Evolutionary conservation across 345 rosid species (phyloP).

Genomic region (Triadica sebifera): DNA sequence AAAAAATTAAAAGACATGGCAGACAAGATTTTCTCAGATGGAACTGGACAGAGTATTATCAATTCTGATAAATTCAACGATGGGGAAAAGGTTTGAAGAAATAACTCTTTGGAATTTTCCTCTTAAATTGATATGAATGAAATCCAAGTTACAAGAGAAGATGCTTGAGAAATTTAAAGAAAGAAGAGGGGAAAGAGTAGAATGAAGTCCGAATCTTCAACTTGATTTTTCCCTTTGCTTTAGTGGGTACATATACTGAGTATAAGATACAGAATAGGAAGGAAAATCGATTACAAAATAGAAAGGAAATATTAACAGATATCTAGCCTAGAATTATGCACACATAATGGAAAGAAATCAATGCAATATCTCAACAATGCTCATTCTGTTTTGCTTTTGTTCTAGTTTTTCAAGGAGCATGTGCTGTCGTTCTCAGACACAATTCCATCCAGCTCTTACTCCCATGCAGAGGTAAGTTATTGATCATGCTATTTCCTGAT

Average conservation of each 20-base stretch:
- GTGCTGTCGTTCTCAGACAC: constrained; percentile 25
- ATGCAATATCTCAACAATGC: too few species aligned
- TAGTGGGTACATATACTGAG: too few species aligned
- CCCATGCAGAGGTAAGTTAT: constrained; percentile 31
- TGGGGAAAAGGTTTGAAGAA: constrained; percentile 29
- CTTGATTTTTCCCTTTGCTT: too few species aligned
- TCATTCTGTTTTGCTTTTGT: constrained; percentile 4
- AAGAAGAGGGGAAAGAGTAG: too few species aligned
- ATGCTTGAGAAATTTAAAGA: too few species aligned
- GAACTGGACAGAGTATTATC: constrained; percentile 7
- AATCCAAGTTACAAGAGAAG: background rate
- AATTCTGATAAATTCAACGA: constrained; percentile 13
- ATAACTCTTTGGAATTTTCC: background rate
- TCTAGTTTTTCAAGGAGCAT: constrained; percentile 24
- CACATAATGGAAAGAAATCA: too few species aligned
- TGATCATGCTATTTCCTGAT: background rate
- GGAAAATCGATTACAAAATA: too few species aligned
- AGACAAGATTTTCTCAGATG: constrained; percentile 26
- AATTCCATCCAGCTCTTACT: constrained; percentile 35
- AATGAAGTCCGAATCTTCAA: too few species aligned
- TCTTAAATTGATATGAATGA: background rate
- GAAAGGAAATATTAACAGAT: too few species aligned
- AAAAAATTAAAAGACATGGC: constrained; percentile 30
- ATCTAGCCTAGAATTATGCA: too few species aligned
- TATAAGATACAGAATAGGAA: too few species aligned